Percentiles rank a stretch among this genome's conserved stretches.
Conservation (phyloP, 352 stramenopile genomes). For the Globisporangium heterothallicum region DNA sequence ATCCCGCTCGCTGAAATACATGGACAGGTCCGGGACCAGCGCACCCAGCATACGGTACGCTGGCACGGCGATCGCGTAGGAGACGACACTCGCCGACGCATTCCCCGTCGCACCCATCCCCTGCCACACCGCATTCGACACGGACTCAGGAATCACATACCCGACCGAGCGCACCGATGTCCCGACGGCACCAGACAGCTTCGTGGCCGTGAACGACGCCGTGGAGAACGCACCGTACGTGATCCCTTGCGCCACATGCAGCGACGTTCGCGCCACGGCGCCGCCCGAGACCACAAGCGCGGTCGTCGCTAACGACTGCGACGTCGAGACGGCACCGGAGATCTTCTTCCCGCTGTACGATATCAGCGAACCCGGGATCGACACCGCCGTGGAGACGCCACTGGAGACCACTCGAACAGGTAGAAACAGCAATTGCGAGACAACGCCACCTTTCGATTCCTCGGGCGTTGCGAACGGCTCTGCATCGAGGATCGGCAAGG, state of each 20-base stretch:
- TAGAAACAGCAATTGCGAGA: constrained; percentile 56
- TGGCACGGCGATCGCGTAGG: constrained; percentile 62
- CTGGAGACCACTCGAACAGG: constrained; percentile 55
- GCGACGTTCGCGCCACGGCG: constrained; percentile 44
- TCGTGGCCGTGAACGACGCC: constrained; percentile 44
- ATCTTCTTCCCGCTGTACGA: constrained; percentile 58
- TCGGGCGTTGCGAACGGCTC: neutral
- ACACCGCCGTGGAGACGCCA: constrained; percentile 46
- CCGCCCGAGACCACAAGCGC: constrained; percentile 48
- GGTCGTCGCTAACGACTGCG: constrained; percentile 51
- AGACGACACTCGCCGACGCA: constrained; percentile 49
- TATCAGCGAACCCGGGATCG: constrained; percentile 41
- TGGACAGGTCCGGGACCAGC: constrained; percentile 37
- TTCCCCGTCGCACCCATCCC: constrained; percentile 54
- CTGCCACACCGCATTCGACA: constrained; percentile 60
- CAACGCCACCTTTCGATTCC: constrained; percentile 14
- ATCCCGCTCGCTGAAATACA: constrained; percentile 50
- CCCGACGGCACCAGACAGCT: constrained; percentile 42
- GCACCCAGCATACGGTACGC: constrained; percentile 53
- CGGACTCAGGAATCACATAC: constrained; percentile 51
- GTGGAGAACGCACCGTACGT: constrained; percentile 49
- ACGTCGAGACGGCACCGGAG: constrained; percentile 46
- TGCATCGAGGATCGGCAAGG: constrained; percentile 5
- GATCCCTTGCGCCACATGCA: constrained; percentile 44
- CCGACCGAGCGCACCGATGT: constrained; percentile 43